These are phyloP conservation scores for Penicillium pulvis DNA, from an alignment of 495 filamentous ascomycete genomes.

Conservation along the genomic window DNA sequence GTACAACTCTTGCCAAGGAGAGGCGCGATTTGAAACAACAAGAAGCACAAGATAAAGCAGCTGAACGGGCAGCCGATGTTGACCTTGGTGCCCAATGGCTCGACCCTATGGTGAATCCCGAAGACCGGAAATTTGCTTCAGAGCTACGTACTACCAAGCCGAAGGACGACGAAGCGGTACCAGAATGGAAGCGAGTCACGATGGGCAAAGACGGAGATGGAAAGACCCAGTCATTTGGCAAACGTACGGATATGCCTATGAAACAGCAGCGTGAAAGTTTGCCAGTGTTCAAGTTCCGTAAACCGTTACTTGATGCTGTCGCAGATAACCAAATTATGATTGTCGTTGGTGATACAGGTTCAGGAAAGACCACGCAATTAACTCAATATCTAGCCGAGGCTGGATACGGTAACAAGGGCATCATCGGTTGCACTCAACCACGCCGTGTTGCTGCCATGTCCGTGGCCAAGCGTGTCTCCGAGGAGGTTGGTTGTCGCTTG, in stretches of 20 bases:
- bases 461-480: constrained; percentile 93
- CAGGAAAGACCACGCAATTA: constrained; percentile 95
- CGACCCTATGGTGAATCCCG: constrained; percentile 89
- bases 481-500: constrained; percentile 90
- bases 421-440: constrained; percentile 97
- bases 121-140: constrained; percentile 81
- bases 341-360: constrained; percentile 96
- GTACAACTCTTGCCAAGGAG: constrained; percentile 87
- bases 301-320: constrained; percentile 86
- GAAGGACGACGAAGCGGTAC: constrained; percentile 65
- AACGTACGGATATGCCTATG: constrained; percentile 87
- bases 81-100: constrained; percentile 94
- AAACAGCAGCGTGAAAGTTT: constrained; percentile 91
- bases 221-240: constrained; percentile 81
- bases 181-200: constrained; percentile 90
- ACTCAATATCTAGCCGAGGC: constrained; percentile 94
- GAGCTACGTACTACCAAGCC: constrained; percentile 69
- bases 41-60: constrained; percentile 81
- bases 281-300: constrained; percentile 88
- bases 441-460: constrained; percentile 97
- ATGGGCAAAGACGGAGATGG: constrained; percentile 46
- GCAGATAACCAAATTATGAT: constrained; percentile 87
- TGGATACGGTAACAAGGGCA: constrained; percentile 84
- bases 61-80: constrained; percentile 74
- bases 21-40: constrained; percentile 85